Conservation (phyloP, 805 yeast genomes). For the Ogataea thermomethanolica region DNA sequence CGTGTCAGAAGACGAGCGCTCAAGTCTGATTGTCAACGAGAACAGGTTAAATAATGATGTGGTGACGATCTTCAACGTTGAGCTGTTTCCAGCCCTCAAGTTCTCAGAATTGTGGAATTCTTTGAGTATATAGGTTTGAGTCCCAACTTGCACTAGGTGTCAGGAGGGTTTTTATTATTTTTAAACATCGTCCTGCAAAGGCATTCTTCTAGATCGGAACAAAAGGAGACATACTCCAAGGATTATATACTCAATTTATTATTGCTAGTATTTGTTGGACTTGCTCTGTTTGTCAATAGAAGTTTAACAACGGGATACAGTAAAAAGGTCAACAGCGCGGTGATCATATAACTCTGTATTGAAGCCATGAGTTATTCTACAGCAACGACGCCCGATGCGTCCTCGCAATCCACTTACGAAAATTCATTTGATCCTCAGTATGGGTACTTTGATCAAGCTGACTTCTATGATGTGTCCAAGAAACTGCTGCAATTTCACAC, state of each 20-base stretch:
- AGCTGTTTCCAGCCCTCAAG: conserved; percentile 15
- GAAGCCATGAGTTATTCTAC: conserved; percentile 3
- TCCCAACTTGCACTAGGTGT: conserved; percentile 1
- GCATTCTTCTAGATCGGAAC: neutral
- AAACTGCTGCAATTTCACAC: conserved; percentile 19
- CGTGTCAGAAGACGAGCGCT: too few relatives aligned
- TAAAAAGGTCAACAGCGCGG: neutral
- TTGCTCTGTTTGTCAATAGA: too few relatives aligned
- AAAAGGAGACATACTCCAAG: neutral
- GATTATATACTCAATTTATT: neutral
- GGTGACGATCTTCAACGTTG: conserved; percentile 14
- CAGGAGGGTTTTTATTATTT: conserved; percentile 1
- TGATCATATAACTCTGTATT: neutral
- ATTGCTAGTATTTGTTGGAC: neutral
- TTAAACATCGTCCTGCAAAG: neutral
- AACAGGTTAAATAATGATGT: neutral
- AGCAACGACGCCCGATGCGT: conserved; percentile 6
- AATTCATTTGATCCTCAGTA: conserved; percentile 7
- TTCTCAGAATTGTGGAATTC: conserved; percentile 4
- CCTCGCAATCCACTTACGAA: conserved; percentile 6
- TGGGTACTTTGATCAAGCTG: conserved; percentile 9
- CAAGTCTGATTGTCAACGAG: too few relatives aligned
- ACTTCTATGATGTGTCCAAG: conserved; percentile 11
- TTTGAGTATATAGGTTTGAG: conserved; percentile 1
- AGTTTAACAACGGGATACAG: too few relatives aligned